These are phyloP conservation scores for Leishmania tarentolae DNA, from an alignment of 208 protist species.

Conservation along the genomic window DNA sequence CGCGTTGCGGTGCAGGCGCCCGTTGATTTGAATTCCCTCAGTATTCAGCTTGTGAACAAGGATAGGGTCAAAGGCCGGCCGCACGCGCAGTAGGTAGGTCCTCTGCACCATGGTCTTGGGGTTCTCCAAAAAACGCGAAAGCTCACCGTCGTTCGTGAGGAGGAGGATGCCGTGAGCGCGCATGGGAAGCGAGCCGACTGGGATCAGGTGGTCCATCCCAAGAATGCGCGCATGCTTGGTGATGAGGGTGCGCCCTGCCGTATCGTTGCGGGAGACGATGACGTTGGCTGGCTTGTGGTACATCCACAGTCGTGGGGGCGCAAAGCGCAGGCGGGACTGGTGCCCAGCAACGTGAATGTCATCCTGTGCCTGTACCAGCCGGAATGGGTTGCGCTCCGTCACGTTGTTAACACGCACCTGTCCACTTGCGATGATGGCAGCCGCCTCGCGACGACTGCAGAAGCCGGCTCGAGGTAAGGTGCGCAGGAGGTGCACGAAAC, in stretches of 20 bases:
- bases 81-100: slow-evolving; percentile 85
- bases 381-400: slow-evolving; percentile 86
- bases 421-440: slow-evolving; percentile 71
- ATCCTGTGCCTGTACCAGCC: slow-evolving; percentile 70
- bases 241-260: slow-evolving; percentile 71
- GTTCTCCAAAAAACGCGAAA: slow-evolving; percentile 81
- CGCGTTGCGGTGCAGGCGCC: slow-evolving; percentile 50
- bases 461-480: slow-evolving; percentile 78
- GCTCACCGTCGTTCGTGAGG: slow-evolving; percentile 90
- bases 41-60: slow-evolving; percentile 88
- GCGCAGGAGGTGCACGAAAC: slow-evolving; percentile 70
- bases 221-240: slow-evolving; percentile 82
- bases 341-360: slow-evolving; percentile 79
- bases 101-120: slow-evolving; percentile 78
- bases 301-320: slow-evolving; percentile 85
- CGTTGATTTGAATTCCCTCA: slow-evolving; percentile 84
- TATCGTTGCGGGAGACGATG: slow-evolving; percentile 81
- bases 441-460: slow-evolving; percentile 81
- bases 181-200: slow-evolving; percentile 87
- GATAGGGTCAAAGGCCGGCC: slow-evolving; percentile 81
- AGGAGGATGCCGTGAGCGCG: slow-evolving; percentile 82
- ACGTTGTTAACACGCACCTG: slow-evolving; percentile 87
- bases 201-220: slow-evolving; percentile 88
- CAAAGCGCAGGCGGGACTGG: slow-evolving; percentile 70
- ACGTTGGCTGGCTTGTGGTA: slow-evolving; percentile 91